phyloP scores from a whole-genome alignment of 2,329 filamentous ascomycete genomes.

The Dryadomyces quercus-mongolicae region DNA sequence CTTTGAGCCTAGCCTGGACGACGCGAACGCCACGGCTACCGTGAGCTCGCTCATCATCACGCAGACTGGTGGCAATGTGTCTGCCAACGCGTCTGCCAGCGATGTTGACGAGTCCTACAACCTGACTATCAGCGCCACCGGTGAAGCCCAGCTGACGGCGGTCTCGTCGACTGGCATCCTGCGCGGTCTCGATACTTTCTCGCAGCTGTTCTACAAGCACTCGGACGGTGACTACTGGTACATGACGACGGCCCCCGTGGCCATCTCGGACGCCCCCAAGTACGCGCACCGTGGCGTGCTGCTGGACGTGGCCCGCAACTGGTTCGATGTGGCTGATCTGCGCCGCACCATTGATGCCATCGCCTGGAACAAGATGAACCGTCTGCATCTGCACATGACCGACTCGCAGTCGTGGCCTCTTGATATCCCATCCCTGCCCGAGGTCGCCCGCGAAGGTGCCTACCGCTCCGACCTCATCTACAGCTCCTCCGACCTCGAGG shows the following conservation, averaged over 20 bases:
- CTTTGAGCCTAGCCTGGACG: slow-evolving; percentile 46
- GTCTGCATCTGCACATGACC: slow-evolving; percentile 68
- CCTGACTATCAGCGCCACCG: slow-evolving; percentile 44
- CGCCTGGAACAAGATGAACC: slow-evolving; percentile 73
- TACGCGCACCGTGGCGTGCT: slow-evolving; percentile 71
- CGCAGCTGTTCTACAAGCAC: slow-evolving; percentile 68
- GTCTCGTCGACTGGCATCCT: slow-evolving; percentile 57
- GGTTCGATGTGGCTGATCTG: slow-evolving; percentile 55
- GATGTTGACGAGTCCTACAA: slow-evolving; percentile 69
- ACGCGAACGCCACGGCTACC: slow-evolving; percentile 25
- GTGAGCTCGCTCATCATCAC: slow-evolving; percentile 50
- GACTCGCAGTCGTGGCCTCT: slow-evolving; percentile 81
- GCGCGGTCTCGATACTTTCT: slow-evolving; percentile 63
- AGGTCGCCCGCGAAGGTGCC: slow-evolving; percentile 59
- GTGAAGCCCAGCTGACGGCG: slow-evolving; percentile 50
- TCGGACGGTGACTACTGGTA: slow-evolving; percentile 48
- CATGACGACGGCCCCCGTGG: slow-evolving; percentile 57
- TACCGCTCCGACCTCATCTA: slow-evolving; percentile 59
- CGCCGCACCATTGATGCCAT: slow-evolving; percentile 64
- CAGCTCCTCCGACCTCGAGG: slow-evolving; percentile 47
- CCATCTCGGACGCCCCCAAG: slow-evolving; percentile 59
- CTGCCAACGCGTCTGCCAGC: slow-evolving; percentile 44
- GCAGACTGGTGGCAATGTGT: slow-evolving; percentile 43
- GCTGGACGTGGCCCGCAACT: slow-evolving; percentile 65
- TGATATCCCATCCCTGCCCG: slow-evolving; percentile 63